Conservation (phyloP, 306 rosid genomes). For the Lotus japonicus region DNA sequence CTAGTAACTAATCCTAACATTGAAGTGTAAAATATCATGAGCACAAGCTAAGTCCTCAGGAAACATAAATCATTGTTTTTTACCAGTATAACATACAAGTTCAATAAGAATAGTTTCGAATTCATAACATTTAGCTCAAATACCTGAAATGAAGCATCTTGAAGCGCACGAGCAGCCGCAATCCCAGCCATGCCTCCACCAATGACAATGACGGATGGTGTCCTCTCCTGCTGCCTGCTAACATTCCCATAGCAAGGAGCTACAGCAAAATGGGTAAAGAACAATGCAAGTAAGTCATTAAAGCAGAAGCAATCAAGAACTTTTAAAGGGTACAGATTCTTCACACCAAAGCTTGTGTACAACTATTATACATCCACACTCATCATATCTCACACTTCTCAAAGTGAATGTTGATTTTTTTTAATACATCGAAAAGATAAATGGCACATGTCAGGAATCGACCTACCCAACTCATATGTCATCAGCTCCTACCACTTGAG, state of each 20-base stretch:
- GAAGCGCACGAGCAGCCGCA: conserved; percentile 95
- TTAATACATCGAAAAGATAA: too few species aligned
- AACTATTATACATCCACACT: too few species aligned
- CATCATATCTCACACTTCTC: too few species aligned
- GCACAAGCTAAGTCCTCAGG: not conserved
- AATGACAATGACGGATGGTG: conserved; percentile 89
- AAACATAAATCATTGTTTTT: not conserved
- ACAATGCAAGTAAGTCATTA: not conserved
- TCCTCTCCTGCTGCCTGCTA: conserved; percentile 41
- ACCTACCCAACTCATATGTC: too few species aligned
- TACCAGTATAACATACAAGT: not conserved
- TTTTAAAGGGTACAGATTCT: not conserved
- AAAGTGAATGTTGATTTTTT: too few species aligned
- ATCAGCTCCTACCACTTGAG: too few species aligned
- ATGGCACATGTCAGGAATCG: too few species aligned
- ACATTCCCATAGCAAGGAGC: conserved; percentile 51
- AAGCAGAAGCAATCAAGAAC: not conserved
- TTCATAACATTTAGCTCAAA: not conserved
- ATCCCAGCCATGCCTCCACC: conserved; percentile 97
- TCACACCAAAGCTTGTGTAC: not conserved
- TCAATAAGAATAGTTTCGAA: not conserved
- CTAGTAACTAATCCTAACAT: too few species aligned
- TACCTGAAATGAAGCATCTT: conserved; percentile 89
- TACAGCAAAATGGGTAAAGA: conserved; percentile 12
- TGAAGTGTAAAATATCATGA: too few species aligned